A percentile compares a stretch with the other conserved stretches of the same genome.
Evolutionary conservation across 2,329 filamentous ascomycete genomes (phyloP).

Genomic region (Monilinia polystroma): DNA sequence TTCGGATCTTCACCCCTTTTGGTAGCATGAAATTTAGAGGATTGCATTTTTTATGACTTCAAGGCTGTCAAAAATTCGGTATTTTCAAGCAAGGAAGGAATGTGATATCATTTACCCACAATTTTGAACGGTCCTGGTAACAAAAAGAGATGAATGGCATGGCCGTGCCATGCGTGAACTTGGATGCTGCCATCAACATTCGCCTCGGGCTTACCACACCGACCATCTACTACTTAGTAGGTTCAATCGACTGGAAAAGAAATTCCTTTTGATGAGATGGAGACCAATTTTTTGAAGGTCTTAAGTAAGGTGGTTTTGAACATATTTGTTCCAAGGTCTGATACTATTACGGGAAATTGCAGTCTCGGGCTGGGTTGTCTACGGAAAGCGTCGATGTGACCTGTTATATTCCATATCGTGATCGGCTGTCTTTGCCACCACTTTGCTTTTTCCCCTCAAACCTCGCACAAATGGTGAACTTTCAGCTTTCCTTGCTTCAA

Average conservation of each 20-base stretch:
- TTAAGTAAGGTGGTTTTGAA: background rate
- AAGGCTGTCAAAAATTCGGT: background rate
- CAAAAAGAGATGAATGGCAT: background rate
- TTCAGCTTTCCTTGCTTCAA: slow-evolving; percentile 19
- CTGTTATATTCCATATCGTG: slow-evolving; percentile 4
- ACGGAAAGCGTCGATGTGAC: slow-evolving; percentile 3
- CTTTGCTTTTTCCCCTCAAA: slow-evolving; percentile 17
- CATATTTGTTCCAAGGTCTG: background rate
- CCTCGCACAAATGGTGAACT: slow-evolving; percentile 7
- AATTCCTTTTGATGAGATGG: too few species aligned
- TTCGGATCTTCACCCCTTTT: background rate
- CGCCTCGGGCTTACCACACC: too few species aligned
- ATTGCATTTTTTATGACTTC: background rate
- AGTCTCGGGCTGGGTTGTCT: background rate
- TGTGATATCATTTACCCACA: background rate
- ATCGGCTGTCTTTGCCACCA: slow-evolving; percentile 11
- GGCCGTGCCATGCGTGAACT: background rate
- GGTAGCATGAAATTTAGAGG: background rate
- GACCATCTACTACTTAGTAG: too few species aligned
- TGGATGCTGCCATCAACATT: too few species aligned
- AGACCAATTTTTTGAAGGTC: background rate
- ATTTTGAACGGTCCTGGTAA: too few species aligned
- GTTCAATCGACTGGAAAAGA: too few species aligned
- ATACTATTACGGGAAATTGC: slow-evolving; percentile 1
- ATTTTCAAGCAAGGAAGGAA: slow-evolving; percentile 14